Evolutionary conservation across 2,329 filamentous ascomycete genomes (phyloP), one percentile per base, ranked within the genome.

Genomic region (Zarea fungicola): DNA sequence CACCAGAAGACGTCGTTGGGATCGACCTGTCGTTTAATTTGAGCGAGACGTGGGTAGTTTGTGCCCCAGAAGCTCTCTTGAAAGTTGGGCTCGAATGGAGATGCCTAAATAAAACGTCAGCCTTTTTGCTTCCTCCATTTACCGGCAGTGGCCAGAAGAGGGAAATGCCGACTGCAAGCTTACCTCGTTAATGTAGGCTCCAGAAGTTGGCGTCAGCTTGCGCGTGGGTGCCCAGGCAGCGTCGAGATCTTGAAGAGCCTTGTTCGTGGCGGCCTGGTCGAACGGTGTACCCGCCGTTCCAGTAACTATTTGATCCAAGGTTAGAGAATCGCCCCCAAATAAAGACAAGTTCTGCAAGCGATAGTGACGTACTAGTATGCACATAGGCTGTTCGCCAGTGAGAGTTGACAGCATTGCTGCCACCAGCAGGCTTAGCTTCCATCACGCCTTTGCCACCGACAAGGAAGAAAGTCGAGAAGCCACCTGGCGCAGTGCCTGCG

Each of bases 1-100:
- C 74, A 77, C 65, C 73, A 75, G 13, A 79, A 69, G 2, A 77
- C 63, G 43, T 75, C 73, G 0, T 60, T 48, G 0, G 74, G 75
- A 51, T 79, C 75, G n/a, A 74, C 58, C 1, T 53, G 37, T 11
- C 63, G 62, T 60, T 79, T 78, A 45, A 78, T 72, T 11, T 57
- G 39, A 0, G 72, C 54, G 4, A 78, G 58, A 2, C 64, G 63
- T 13, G 64, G 55, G 52, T 78, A 78, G 39, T 77, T 75, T 10
- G 57, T 56, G 0, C 69, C 70, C 70, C 70, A 75, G 52, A 73
- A 75, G 0, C 63, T 60, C 7, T 61, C 56, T 32, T 69, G 65
- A 60, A 66, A 71, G 18, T 70, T 53, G 2, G 62, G 60, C 11
- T 70, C 68, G n/a, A 58, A 64, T 0, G 62, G 62, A 3, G 64